Evolutionary conservation across 108 stramenopile genomes (phyloP).

Genomic region (Mayamaea pseudoterrestris): DNA sequence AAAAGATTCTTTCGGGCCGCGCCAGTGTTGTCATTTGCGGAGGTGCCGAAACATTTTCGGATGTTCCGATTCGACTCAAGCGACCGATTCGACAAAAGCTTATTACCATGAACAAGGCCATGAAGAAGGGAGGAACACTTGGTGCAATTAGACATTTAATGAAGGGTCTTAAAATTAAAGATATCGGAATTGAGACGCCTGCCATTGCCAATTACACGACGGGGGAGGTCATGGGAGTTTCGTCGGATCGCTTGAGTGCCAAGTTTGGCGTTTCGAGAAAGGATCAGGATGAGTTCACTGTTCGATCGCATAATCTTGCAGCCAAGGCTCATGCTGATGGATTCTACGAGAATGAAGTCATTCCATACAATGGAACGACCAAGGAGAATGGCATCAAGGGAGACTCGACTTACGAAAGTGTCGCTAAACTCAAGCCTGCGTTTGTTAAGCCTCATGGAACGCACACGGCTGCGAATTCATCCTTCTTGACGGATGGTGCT

Average conservation of each 20-base stretch:
- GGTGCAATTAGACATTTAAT: constrained; percentile 67
- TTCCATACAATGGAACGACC: constrained; percentile 78
- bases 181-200: constrained; percentile 89
- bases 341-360: constrained; percentile 85
- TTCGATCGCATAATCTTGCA: constrained; percentile 81
- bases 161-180: constrained; percentile 84
- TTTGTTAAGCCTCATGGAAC: constrained; percentile 97
- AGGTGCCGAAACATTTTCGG: constrained; percentile 91
- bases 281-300: constrained; percentile 95
- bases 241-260: constrained; percentile 85
- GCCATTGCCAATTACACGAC: constrained; percentile 98
- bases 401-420: constrained; percentile 82
- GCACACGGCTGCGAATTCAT: constrained; percentile 98
- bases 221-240: constrained; percentile 99
- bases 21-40: constrained; percentile 91
- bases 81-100: constrained; percentile 84
- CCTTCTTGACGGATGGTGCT: constrained; percentile 95
- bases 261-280: constrained; percentile 88
- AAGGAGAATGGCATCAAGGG: constrained; percentile 96
- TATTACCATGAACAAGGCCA: constrained; percentile 85
- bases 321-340: constrained; percentile 88
- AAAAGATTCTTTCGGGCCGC: constrained; percentile 86
- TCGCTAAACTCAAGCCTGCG: constrained; percentile 91
- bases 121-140: constrained; percentile 87
- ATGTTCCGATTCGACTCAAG: constrained; percentile 92